These are phyloP conservation scores for Raddia distichophylla DNA, from an alignment of 176 grass and related monocot genomes.

Conservation along the genomic window DNA sequence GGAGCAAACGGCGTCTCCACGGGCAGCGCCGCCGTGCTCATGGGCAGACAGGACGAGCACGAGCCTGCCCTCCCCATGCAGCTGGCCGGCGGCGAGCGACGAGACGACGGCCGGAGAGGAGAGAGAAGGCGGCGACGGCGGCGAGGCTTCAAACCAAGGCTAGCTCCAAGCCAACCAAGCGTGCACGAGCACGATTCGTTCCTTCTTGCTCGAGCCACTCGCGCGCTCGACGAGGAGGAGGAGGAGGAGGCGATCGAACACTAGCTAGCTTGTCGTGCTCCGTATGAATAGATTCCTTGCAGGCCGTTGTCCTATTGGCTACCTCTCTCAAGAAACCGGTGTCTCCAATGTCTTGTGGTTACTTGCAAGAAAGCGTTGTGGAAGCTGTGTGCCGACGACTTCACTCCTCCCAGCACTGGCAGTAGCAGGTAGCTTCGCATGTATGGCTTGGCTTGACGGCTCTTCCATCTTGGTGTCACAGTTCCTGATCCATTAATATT, in stretches of 20 bases:
- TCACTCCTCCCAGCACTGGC: neutral
- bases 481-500: neutral
- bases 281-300: neutral
- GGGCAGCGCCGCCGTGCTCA: conserved; percentile 47
- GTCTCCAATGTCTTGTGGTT: conserved; percentile 31
- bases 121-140: neutral
- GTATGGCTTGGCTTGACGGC: conserved; percentile 43
- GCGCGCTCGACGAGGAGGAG: neutral
- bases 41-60: conserved; percentile 34
- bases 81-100: neutral
- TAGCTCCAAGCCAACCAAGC: too few relatives aligned
- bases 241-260: neutral
- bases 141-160: too few relatives aligned
- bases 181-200: neutral
- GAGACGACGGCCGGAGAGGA: neutral
- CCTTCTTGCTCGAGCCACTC: conserved; percentile 5
- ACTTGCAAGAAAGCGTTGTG: conserved; percentile 56
- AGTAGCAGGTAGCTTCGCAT: neutral
- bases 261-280: too few relatives aligned
- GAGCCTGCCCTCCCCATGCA: conserved; percentile 41
- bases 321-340: conserved; percentile 3
- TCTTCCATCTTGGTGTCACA: conserved; percentile 29
- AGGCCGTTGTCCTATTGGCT: conserved; percentile 21
- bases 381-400: conserved; percentile 24
- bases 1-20: conserved; percentile 52